Conservation (phyloP, 306 rosid genomes). For the Rosa lucieae region DNA sequence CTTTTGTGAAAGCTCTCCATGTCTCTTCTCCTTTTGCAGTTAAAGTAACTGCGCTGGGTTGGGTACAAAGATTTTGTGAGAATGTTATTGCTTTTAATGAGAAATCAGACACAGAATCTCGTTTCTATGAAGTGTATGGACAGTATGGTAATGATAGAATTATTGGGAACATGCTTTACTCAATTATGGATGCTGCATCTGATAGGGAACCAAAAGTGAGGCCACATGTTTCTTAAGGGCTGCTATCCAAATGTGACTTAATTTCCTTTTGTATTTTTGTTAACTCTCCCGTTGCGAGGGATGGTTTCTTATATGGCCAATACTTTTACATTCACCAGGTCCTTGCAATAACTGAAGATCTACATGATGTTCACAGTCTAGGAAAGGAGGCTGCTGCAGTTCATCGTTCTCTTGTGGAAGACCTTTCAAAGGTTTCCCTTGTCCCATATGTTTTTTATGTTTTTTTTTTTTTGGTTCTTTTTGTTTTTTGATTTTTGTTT, state of each 20-base stretch:
- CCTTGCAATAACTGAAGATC: constrained; percentile 88
- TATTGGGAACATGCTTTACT: constrained; percentile 56
- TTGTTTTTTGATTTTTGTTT: too few species aligned
- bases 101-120: constrained; percentile 34
- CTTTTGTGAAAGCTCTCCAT: constrained; percentile 63
- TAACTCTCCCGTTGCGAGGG: not conserved
- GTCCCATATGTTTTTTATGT: not conserved
- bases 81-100: constrained; percentile 51
- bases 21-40: constrained; percentile 76
- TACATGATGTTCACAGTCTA: constrained; percentile 81
- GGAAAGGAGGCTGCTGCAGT: constrained; percentile 90
- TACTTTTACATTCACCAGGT: constrained; percentile 47
- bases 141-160: constrained; percentile 38
- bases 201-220: constrained; percentile 88
- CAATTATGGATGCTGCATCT: constrained; percentile 61
- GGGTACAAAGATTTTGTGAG: constrained; percentile 73
- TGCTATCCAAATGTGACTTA: not conserved
- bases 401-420: constrained; percentile 78
- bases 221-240: constrained; percentile 43
- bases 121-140: constrained; percentile 41
- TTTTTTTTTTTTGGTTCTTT: too few species aligned
- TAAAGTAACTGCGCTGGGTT: constrained; percentile 63
- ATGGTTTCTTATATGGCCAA: not conserved
- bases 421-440: constrained; percentile 68
- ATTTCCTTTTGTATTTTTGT: not conserved